Percentiles rank a stretch among this genome's conserved stretches.
Conservation (phyloP, 1,139 yeast species). For the Zhuliangozyma blackwelliae region DNA sequence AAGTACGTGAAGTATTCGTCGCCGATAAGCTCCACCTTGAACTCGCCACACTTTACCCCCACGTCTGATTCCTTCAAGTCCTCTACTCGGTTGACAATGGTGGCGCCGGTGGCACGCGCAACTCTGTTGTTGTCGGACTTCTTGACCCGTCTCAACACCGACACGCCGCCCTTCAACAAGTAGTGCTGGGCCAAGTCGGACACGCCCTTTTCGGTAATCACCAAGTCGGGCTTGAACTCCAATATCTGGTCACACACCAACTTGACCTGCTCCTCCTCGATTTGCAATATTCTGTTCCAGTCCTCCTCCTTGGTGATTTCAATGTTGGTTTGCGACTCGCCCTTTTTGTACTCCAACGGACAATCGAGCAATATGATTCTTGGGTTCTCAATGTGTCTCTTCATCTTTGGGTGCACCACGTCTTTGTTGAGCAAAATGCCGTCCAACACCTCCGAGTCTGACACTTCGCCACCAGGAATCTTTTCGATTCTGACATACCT, state of each 20-base stretch:
- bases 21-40: slow-evolving; percentile 92
- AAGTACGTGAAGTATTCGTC: slow-evolving; percentile 93
- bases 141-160: slow-evolving; percentile 91
- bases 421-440: slow-evolving; percentile 95
- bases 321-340: slow-evolving; percentile 96
- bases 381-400: slow-evolving; percentile 82
- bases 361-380: slow-evolving; percentile 86
- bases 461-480: slow-evolving; percentile 96
- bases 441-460: slow-evolving; percentile 80
- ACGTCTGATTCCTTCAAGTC: slow-evolving; percentile 88
- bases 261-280: slow-evolving; percentile 97
- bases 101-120: slow-evolving; percentile 96
- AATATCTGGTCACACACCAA: slow-evolving; percentile 80
- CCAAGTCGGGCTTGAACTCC: slow-evolving; percentile 86
- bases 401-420: slow-evolving; percentile 97
- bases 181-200: slow-evolving; percentile 98
- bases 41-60: slow-evolving; percentile 85
- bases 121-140: slow-evolving; percentile 96
- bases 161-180: slow-evolving; percentile 86
- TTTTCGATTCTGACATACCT: slow-evolving; percentile 92
- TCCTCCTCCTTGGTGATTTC: slow-evolving; percentile 96
- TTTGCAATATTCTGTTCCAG: slow-evolving; percentile 92
- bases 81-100: slow-evolving; percentile 92
- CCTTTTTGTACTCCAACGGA: slow-evolving; percentile 97
- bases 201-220: slow-evolving; percentile 97